phyloP scores from a whole-genome alignment of 768 basidiomycete species.

The Psilocybe sp. region DNA sequence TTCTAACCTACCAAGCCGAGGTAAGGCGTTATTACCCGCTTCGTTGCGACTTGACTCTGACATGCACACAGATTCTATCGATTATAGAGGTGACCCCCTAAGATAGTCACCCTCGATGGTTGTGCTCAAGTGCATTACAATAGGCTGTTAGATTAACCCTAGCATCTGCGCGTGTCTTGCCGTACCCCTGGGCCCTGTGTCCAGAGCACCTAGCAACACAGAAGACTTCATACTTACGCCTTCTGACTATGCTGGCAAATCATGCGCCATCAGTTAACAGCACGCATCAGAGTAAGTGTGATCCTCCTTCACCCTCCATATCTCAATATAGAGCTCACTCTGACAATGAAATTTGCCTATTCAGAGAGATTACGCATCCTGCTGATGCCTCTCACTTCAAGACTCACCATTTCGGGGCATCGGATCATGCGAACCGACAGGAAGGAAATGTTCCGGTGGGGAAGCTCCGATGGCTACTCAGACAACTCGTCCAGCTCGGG shows the following conservation, averaged over 20 bases:
- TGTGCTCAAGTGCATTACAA: slow-evolving; percentile 9
- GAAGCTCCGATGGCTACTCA: no score
- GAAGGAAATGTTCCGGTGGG: no score
- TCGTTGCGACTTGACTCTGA: background rate
- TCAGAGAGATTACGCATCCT: no score
- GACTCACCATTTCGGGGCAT: no score
- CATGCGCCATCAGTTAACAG: no score
- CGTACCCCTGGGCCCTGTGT: slow-evolving; percentile 47
- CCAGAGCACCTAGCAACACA: slow-evolving; percentile 32
- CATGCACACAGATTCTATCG: slow-evolving; percentile 38
- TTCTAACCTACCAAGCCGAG: slow-evolving; percentile 30
- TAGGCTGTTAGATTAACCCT: slow-evolving; percentile 51
- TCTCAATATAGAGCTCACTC: no score
- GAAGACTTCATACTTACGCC: slow-evolving; percentile 48
- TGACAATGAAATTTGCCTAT: no score
- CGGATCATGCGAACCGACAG: no score
- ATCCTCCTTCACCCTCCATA: no score
- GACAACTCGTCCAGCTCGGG: no score
- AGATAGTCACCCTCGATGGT: slow-evolving; percentile 2
- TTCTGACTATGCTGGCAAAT: slow-evolving; percentile 35
- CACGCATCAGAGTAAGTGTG: no score
- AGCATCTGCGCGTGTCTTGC: slow-evolving; percentile 34
- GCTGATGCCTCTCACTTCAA: no score
- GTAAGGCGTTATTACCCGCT: slow-evolving; percentile 18
- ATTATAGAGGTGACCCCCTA: slow-evolving; percentile 45